Base-by-base conservation (phyloP, 345 rosid species). In the Pseudoturritis turrita region DNA sequence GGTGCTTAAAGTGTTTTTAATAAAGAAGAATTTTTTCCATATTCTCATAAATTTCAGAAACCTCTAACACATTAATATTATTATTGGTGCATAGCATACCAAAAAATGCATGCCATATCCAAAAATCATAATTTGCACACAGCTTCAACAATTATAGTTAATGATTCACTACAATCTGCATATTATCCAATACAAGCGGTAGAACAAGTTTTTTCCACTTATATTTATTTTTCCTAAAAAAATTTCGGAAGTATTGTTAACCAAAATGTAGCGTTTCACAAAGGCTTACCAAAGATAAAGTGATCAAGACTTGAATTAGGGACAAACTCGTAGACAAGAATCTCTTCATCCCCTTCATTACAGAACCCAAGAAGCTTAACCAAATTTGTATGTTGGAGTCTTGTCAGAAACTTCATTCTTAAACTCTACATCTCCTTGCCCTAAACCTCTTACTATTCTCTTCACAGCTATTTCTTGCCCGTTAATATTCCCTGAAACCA, bases 291-390 rank as follows among this genome's bases (percentile, higher is more conserved):
- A 25, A 82, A 87, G 33, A 85, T 75, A 37, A 76, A 80, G 35
- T 35, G 76, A 65, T 85, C 86, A 73, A 83, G 80, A 75, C 86
- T 87, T 69, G 49, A 67, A 37, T 85, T 80, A 1, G 83, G 82
- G 21, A 85, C 71, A 58, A 74, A 83, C 50, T 87, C 89, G 18
- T 85, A 85, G 3, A 87, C 68, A 51, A 87, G 79, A 77, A 87
- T 79, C 75, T 66, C 80, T 47, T 85, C 85, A 4, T 6, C 23
- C 65, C 64, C 77, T 43, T 80, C 65, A 43, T 60, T 58, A 75
- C 84, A 83, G 37, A 82, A 83, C 2, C 88, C 86, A 0, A 86
- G 63, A 36, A 86, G 83, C 70, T 77, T 80, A n/a, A 86, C 85
- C n/a, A 86, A 69, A 44, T 82, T 83, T 39, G 66, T 70, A 51